Percentiles rank a stretch among this genome's conserved stretches.
Conservation (phyloP, 108 stramenopile species). For the Epipyxis sp. region DNA sequence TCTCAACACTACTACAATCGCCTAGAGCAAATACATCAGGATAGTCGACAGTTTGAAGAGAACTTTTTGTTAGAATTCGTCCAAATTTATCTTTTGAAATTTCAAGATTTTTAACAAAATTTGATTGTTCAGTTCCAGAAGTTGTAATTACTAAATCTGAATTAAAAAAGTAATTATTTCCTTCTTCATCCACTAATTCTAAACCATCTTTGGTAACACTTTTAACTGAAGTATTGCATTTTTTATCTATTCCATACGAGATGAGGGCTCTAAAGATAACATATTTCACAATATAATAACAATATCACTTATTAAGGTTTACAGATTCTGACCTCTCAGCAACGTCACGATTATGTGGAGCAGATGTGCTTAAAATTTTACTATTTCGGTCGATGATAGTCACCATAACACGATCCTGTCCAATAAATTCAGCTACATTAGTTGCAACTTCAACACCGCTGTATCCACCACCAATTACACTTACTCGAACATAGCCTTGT, state of each 20-base stretch:
- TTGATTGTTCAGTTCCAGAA: background rate
- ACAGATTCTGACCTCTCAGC: background rate
- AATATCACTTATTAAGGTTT: no score
- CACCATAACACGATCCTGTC: background rate
- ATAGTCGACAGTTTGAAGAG: background rate
- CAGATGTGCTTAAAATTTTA: background rate
- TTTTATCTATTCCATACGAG: no score
- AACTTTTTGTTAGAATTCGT: background rate
- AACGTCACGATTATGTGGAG: background rate
- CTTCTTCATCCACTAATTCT: background rate
- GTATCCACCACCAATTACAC: constrained; percentile 74
- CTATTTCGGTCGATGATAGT: background rate
- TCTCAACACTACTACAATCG: constrained; percentile 33
- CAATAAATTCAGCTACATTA: constrained; percentile 44
- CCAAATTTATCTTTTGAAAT: background rate
- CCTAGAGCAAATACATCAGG: background rate
- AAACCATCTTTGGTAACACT: background rate
- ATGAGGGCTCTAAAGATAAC: no score
- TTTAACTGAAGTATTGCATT: constrained; percentile 3
- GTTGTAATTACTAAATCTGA: background rate
- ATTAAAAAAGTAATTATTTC: background rate
- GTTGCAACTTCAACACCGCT: constrained; percentile 72
- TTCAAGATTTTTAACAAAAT: background rate
- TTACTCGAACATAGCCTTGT: constrained; percentile 39
- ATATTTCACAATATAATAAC: no score